Evolutionary conservation across 495 filamentous ascomycete species (phyloP).

Genomic region (Talaromyces stipitatus): DNA sequence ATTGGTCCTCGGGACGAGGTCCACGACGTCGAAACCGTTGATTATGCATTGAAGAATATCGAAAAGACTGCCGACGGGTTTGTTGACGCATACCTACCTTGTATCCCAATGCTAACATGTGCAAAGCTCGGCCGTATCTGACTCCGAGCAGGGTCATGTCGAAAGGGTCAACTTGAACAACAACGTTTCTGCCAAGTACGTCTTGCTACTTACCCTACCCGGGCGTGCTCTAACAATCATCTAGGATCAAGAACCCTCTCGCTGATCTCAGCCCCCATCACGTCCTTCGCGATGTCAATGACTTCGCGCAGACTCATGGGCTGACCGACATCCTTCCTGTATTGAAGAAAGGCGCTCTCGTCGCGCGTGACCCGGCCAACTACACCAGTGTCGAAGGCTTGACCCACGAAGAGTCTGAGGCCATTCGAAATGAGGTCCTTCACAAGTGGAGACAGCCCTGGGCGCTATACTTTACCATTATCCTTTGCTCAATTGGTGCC

Average conservation of each 20-base stretch:
- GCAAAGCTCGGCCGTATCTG: not conserved
- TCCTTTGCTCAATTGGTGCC: slow-evolving; percentile 63
- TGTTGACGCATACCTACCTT: not conserved
- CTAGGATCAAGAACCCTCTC: slow-evolving; percentile 56
- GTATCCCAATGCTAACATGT: not conserved
- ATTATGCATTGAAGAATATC: not conserved
- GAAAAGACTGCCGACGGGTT: not conserved
- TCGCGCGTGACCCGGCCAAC: slow-evolving; percentile 51
- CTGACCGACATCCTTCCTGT: slow-evolving; percentile 39
- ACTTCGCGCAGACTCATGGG: slow-evolving; percentile 41
- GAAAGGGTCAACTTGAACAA: slow-evolving; percentile 42
- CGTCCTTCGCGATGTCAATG: slow-evolving; percentile 48
- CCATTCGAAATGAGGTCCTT: slow-evolving; percentile 48
- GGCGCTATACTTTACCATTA: slow-evolving; percentile 61
- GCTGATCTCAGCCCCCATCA: slow-evolving; percentile 42
- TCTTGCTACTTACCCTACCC: not conserved
- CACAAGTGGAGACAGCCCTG: slow-evolving; percentile 60
- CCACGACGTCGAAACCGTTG: not conserved
- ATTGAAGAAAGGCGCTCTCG: slow-evolving; percentile 53
- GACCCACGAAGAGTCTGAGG: slow-evolving; percentile 42
- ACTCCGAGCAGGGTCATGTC: slow-evolving; percentile 15
- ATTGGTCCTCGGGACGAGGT: not conserved
- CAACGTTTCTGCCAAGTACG: slow-evolving; percentile 42
- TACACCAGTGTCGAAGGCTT: slow-evolving; percentile 51
- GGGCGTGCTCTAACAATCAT: slow-evolving; percentile 4